These are phyloP conservation scores for Gymnopilus junonius DNA, from an alignment of 768 basidiomycete species.

Conservation along the genomic window DNA sequence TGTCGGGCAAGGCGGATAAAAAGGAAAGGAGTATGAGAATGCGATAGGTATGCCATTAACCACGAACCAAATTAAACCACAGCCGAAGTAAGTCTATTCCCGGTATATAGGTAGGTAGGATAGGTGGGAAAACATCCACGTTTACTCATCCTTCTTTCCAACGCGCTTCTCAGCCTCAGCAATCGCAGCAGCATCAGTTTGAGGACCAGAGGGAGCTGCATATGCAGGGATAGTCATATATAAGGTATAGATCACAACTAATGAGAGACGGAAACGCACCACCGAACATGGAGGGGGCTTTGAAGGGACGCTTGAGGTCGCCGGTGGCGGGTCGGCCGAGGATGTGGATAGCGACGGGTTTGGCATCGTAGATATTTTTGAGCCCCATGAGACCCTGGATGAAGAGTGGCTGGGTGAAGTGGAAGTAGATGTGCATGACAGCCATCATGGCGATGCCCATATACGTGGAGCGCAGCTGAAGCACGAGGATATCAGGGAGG, in stretches of 20 bases:
- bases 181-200: conserved; percentile 85
- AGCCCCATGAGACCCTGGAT: conserved; percentile 95
- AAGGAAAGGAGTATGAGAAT: too few species aligned
- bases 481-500: background rate
- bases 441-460: conserved; percentile 86
- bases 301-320: conserved; percentile 91
- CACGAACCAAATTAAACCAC: background rate
- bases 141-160: conserved; percentile 79
- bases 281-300: conserved; percentile 74
- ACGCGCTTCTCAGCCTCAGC: conserved; percentile 88
- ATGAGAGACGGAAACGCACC: conserved; percentile 42
- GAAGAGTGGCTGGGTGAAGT: conserved; percentile 96
- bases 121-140: background rate
- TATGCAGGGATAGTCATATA: background rate
- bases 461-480: conserved; percentile 66
- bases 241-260: background rate
- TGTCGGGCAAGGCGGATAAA: too few species aligned
- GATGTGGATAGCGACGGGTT: conserved; percentile 81
- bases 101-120: background rate
- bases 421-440: conserved; percentile 92
- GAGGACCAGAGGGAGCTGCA: conserved; percentile 63
- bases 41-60: background rate
- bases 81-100: background rate
- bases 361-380: conserved; percentile 88
- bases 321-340: conserved; percentile 81